Percentiles rank a stretch among this genome's conserved stretches.
Evolutionary conservation across 1,284 basidiomycete species (phyloP).

Genomic region (Fomitopsis palustris): DNA sequence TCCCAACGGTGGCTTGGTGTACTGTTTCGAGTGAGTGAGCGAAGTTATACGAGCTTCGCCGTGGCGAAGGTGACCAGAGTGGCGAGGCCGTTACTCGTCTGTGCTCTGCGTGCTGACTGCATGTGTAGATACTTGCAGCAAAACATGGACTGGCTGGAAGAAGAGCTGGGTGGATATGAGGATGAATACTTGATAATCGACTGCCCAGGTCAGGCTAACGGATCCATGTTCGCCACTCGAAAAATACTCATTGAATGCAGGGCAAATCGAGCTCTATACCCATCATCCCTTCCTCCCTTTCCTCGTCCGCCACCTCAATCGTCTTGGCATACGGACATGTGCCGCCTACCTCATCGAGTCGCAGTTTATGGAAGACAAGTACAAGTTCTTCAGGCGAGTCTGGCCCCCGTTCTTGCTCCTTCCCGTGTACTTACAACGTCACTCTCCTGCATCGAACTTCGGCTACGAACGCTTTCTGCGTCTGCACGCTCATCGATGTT

Average conservation of each 20-base stretch:
- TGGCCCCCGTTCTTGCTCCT: background rate
- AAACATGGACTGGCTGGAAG: slow-evolving; percentile 99
- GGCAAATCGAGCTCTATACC: slow-evolving; percentile 98
- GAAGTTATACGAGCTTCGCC: slow-evolving; percentile 13
- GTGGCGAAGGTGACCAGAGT: background rate
- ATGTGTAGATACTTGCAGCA: slow-evolving; percentile 82
- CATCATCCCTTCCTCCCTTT: slow-evolving; percentile 96
- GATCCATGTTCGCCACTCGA: background rate
- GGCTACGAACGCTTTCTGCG: slow-evolving; percentile 1
- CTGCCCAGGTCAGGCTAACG: slow-evolving; percentile 75
- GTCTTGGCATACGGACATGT: slow-evolving; percentile 76
- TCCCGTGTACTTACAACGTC: background rate
- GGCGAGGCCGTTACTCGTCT: background rate
- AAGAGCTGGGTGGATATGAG: slow-evolving; percentile 91
- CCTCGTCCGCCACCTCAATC: slow-evolving; percentile 70
- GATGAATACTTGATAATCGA: slow-evolving; percentile 98
- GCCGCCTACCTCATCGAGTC: slow-evolving; percentile 94
- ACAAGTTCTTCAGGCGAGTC: slow-evolving; percentile 90
- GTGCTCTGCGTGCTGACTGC: background rate
- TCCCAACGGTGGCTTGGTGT: slow-evolving; percentile 95
- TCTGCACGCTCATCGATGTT: background rate
- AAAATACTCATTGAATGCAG: slow-evolving; percentile 34
- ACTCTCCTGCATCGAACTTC: background rate
- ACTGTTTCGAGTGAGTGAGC: slow-evolving; percentile 98
- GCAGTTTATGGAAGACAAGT: slow-evolving; percentile 98